Conservation (phyloP, 2,329 filamentous ascomycete species). For the Calonectria leucothoes region DNA sequence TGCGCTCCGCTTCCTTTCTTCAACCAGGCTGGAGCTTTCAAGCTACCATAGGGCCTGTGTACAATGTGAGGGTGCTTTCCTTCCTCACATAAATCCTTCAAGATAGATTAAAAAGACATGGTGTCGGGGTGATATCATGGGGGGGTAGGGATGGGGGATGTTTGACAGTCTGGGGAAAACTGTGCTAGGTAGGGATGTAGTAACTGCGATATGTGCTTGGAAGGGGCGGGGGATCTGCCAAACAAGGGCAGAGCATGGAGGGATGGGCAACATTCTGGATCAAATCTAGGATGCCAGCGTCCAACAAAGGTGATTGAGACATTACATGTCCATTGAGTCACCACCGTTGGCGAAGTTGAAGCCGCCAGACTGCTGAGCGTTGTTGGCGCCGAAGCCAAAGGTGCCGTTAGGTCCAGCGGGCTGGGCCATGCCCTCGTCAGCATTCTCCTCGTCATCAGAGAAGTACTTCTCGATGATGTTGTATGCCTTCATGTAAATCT, state of each 20-base stretch:
- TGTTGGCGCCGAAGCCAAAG: conserved; percentile 82
- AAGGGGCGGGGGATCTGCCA: conserved; percentile 30
- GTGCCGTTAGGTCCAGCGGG: conserved; percentile 75
- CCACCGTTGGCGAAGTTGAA: conserved; percentile 91
- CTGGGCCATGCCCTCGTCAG: conserved; percentile 78
- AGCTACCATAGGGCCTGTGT: conserved; percentile 70
- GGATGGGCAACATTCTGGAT: background rate
- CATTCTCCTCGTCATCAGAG: conserved; percentile 96
- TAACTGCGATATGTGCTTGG: conserved; percentile 39
- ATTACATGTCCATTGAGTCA: conserved; percentile 75
- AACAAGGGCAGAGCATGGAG: conserved; percentile 11
- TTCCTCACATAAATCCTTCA: conserved; percentile 51
- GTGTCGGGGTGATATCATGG: conserved; percentile 47
- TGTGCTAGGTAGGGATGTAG: conserved; percentile 36
- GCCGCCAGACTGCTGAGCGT: conserved; percentile 74
- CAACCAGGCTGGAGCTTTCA: conserved; percentile 71
- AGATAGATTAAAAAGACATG: conserved; percentile 51
- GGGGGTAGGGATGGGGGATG: conserved; percentile 31
- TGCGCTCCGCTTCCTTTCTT: conserved; percentile 40
- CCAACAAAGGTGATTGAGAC: conserved; percentile 11
- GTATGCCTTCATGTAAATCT: conserved; percentile 99
- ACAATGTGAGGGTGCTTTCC: conserved; percentile 38
- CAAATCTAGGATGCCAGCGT: background rate
- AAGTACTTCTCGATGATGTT: conserved; percentile 99
- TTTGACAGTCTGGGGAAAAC: conserved; percentile 40